These are phyloP conservation scores for Picea glauca DNA, from an alignment of 75 land plant genomes.

Conservation along the genomic window DNA sequence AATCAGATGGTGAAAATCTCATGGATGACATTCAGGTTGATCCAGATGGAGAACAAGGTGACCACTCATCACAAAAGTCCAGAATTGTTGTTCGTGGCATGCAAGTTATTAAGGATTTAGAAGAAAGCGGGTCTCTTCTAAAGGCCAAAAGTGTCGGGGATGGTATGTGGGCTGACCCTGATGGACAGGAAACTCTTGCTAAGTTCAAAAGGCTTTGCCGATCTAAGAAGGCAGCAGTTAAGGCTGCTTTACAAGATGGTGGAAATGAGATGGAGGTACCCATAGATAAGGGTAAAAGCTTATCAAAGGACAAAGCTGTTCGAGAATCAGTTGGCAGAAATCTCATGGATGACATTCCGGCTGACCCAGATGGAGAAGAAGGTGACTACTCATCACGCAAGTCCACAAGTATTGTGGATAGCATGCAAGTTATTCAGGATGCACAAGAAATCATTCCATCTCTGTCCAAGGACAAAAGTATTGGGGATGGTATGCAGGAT, in stretches of 20 bases:
- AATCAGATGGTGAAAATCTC: neutral
- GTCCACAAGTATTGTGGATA: neutral
- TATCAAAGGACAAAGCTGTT: neutral
- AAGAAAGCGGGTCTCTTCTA: neutral
- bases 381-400: neutral
- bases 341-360: neutral
- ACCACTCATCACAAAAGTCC: neutral
- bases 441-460: neutral
- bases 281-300: neutral
- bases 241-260: neutral
- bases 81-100: neutral
- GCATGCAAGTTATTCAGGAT: neutral
- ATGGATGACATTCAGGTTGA: neutral
- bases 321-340: neutral
- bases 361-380: slow-evolving; percentile 2
- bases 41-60: neutral
- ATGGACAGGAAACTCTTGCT: slow-evolving; percentile 3
- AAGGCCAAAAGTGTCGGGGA: neutral
- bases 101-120: neutral
- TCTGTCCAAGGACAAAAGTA: neutral
- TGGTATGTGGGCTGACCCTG: neutral
- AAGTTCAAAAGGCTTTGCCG: neutral
- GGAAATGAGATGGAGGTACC: neutral
- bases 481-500: slow-evolving; percentile 10
- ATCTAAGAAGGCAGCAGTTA: neutral